Percentiles rank a stretch among this genome's conserved stretches.
Evolutionary conservation across 768 basidiomycete species (phyloP).

Genomic region (Fomitopsis pulvina): DNA sequence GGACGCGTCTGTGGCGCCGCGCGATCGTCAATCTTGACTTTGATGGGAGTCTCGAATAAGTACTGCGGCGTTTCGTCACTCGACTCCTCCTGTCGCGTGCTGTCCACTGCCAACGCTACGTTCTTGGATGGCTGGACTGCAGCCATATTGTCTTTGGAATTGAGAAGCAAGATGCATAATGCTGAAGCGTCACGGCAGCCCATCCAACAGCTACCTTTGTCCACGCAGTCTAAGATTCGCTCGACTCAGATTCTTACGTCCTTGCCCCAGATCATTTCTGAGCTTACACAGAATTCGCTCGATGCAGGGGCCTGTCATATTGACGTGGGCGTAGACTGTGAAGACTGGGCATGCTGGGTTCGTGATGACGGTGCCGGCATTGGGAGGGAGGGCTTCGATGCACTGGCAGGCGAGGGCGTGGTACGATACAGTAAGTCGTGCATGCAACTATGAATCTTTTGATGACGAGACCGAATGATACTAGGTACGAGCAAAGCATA

Average conservation of each 20-base stretch:
- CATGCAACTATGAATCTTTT: neutral
- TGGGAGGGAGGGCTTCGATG: constrained; percentile 45
- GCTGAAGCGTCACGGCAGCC: too few relatives aligned
- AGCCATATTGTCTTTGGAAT: too few relatives aligned
- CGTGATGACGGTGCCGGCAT: constrained; percentile 84
- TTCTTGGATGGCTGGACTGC: too few relatives aligned
- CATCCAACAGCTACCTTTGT: constrained; percentile 36
- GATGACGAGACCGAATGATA: neutral
- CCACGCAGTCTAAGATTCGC: constrained; percentile 67
- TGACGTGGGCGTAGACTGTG: constrained; percentile 66
- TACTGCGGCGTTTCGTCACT: too few relatives aligned
- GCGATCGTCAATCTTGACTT: too few relatives aligned
- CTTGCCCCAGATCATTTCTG: constrained; percentile 69
- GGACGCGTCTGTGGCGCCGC: too few relatives aligned
- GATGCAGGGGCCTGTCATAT: constrained; percentile 72
- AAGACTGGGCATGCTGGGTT: constrained; percentile 80
- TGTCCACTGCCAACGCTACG: too few relatives aligned
- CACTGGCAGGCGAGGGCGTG: constrained; percentile 42
- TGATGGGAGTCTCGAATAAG: too few relatives aligned
- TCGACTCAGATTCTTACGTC: constrained; percentile 84
- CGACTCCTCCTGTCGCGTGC: too few relatives aligned
- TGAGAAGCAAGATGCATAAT: too few relatives aligned
- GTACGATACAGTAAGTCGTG: constrained; percentile 61
- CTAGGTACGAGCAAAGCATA: constrained; percentile 73
- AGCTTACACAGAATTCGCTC: constrained; percentile 85